Conservation (phyloP, 139 green algal species). For the Picochlorum sp. region DNA sequence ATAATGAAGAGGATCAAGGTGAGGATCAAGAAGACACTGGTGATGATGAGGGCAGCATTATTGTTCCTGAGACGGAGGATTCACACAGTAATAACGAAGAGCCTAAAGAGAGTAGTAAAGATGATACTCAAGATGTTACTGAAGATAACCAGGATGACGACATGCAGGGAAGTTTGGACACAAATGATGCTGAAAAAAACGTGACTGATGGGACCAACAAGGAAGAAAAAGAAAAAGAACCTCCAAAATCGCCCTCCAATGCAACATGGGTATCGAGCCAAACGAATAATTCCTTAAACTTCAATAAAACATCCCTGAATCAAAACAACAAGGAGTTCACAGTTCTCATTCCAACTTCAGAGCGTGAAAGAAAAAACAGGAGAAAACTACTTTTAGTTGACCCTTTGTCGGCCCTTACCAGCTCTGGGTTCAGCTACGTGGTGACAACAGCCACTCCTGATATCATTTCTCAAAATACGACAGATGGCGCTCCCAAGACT, state of each 20-base stretch:
- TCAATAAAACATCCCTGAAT: too few relatives aligned
- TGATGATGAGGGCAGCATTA: too few relatives aligned
- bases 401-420: constrained; percentile 13
- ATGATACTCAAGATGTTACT: neutral
- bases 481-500: neutral
- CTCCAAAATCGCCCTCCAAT: too few relatives aligned
- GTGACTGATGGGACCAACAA: neutral
- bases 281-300: too few relatives aligned
- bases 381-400: constrained; percentile 1
- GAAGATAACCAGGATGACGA: neutral
- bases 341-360: too few relatives aligned
- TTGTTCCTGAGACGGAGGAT: neutral
- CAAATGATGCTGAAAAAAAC: neutral
- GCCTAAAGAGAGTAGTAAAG: neutral
- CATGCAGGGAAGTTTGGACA: neutral
- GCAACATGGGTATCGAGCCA: too few relatives aligned
- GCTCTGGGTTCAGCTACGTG: constrained; percentile 17
- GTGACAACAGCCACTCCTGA: constrained; percentile 11
- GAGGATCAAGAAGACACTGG: neutral
- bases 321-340: too few relatives aligned
- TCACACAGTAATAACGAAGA: neutral
- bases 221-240: constrained; percentile 1
- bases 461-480: neutral
- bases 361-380: neutral
- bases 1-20: neutral